Evolutionary conservation across 23 red algal genomes (phyloP).

Genomic region (Gracilaria domingensis): DNA sequence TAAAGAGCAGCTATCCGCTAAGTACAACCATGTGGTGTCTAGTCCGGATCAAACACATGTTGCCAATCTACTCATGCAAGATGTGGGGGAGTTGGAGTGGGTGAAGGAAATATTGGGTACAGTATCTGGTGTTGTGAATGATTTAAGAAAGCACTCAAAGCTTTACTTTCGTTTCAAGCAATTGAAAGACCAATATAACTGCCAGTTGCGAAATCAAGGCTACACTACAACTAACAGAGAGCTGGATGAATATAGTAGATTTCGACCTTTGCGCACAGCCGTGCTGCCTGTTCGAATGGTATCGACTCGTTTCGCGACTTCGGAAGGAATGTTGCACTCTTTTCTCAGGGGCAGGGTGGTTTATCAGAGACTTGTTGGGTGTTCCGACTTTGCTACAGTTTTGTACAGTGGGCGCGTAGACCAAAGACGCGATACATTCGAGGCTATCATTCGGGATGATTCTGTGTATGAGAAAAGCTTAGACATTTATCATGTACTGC

Average conservation of each 20-base stretch:
- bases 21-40: background rate
- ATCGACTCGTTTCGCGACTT: background rate
- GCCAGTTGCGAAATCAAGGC: too few relatives aligned
- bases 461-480: too few relatives aligned
- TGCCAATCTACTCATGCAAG: conserved; percentile 1
- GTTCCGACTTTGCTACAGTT: too few relatives aligned
- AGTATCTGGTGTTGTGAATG: background rate
- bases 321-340: conserved; percentile 8
- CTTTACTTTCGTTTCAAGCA: conserved; percentile 9
- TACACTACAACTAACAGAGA: too few relatives aligned
- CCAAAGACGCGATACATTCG: too few relatives aligned
- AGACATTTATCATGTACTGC: too few relatives aligned
- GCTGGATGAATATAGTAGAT: background rate
- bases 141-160: background rate
- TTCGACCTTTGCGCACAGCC: background rate
- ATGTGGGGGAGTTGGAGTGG: background rate
- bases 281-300: background rate
- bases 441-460: too few relatives aligned
- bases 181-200: background rate
- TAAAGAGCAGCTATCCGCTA: background rate
- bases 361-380: too few relatives aligned
- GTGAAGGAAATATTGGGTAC: background rate
- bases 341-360: background rate
- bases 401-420: too few relatives aligned
- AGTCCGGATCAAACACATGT: background rate